Base-by-base conservation (phyloP, 2,329 filamentous ascomycete species). In the Orbilia blumenaviensis region DNA sequence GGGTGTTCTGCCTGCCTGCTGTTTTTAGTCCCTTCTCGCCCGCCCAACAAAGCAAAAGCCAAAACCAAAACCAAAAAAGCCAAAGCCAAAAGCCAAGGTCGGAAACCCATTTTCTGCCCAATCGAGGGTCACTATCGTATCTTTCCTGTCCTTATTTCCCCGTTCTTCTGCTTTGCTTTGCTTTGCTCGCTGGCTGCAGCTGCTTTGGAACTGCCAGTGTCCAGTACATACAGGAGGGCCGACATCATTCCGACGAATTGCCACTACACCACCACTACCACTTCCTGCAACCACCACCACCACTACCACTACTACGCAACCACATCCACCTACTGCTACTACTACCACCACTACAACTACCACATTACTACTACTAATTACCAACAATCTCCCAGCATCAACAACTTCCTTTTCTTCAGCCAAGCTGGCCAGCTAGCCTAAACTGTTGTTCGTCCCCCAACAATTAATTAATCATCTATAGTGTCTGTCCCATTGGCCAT, bases 221-320 rank as follows among this genome's bases (percentile, higher is more conserved):
- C n/a, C n/a, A n/a, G n/a, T n/a, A n/a, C n/a, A 18, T 25, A 48
- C 50, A 36, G 50, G 44, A 41, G 34, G 54, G 58, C 69, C 62
- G 69, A 74, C 69, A 62, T 74, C 62, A 66, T 67, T 74, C 69
- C 69, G 69, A 67, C 69, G 69, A 63, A 54, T 74, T 74, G 69
- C 69, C 69, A 74, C 69, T 60, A 21, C 62, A 38, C 27, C 62
- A 42, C 63, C 58, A 18, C 36, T n/a, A 32, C 18, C 32, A 54
- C n/a, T 14, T 9, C 41, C 27, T 18, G 10, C 38, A 16, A 42
- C 18, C 7, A 16, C 14, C 18, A 41, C 7, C 5, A 41, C 36
- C 36, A 41, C 36, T 7, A 16, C 14, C 36, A 16, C 36, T 12
- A n/a, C 36, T 12, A 6, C 10, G 27, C 32, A 14, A 41, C 54